A percentile compares a stretch with the other conserved stretches of the same genome.
These are phyloP conservation scores for Bipolaris victoriae DNA, from an alignment of 2,329 filamentous ascomycete genomes.

Conservation along the genomic window DNA sequence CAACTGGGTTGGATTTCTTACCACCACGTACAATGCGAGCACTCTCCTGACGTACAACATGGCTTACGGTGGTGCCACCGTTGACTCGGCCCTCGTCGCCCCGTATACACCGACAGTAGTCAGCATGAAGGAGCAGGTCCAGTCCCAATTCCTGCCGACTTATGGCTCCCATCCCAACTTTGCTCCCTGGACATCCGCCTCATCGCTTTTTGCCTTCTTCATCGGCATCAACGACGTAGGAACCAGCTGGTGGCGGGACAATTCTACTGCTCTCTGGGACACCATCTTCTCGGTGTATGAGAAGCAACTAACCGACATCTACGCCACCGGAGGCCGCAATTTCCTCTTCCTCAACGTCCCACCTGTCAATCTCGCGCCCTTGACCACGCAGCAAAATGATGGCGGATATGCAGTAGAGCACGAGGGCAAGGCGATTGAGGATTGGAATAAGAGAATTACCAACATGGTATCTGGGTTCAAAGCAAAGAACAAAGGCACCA, in stretches of 20 bases:
- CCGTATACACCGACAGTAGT: constrained; percentile 59
- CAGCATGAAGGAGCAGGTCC: constrained; percentile 60
- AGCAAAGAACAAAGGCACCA: constrained; percentile 46
- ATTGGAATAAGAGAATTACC: constrained; percentile 59
- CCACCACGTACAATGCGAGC: constrained; percentile 48
- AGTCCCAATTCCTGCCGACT: constrained; percentile 50
- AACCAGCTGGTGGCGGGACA: constrained; percentile 54
- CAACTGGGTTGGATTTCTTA: constrained; percentile 61
- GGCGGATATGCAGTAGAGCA: constrained; percentile 39
- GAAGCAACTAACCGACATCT: constrained; percentile 49
- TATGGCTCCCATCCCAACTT: constrained; percentile 47
- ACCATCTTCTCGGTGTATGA: constrained; percentile 49
- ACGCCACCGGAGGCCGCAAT: constrained; percentile 55
- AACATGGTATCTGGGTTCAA: constrained; percentile 53
- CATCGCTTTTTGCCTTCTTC: constrained; percentile 59
- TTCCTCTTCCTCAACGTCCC: constrained; percentile 57
- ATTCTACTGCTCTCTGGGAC: constrained; percentile 39
- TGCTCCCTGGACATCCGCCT: constrained; percentile 51
- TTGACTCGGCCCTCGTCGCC: constrained; percentile 51
- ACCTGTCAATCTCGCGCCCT: constrained; percentile 60
- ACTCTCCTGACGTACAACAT: constrained; percentile 59
- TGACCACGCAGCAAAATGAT: constrained; percentile 50
- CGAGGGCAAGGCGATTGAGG: constrained; percentile 54
- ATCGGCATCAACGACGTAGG: constrained; percentile 65
- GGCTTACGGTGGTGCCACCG: constrained; percentile 56